A percentile compares a stretch with the other conserved stretches of the same genome.
Conservation (phyloP, 2,329 filamentous ascomycete genomes). For the Hypoxylon sp. region DNA sequence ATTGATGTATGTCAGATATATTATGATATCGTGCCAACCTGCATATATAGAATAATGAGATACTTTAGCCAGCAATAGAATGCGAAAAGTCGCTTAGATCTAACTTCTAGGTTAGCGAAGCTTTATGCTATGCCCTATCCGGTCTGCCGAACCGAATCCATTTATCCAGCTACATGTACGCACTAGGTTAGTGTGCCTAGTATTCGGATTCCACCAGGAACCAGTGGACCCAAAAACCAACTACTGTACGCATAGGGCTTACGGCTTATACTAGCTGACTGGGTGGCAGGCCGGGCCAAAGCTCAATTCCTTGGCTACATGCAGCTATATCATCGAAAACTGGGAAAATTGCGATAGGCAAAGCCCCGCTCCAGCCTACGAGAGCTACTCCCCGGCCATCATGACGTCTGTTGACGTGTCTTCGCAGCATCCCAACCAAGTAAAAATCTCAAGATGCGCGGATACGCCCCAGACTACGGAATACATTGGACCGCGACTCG, state of each 20-base stretch:
- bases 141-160: constrained; percentile 19
- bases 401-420: constrained; percentile 33
- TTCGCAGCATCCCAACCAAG: constrained; percentile 23
- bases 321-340: constrained; percentile 11
- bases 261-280: neutral
- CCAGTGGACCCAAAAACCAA: constrained; percentile 24
- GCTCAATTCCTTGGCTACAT: constrained; percentile 10
- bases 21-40: constrained; percentile 1
- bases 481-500: constrained; percentile 2
- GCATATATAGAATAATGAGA: neutral
- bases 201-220: constrained; percentile 31
- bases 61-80: constrained; percentile 10
- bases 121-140: constrained; percentile 14
- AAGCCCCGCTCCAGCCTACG: constrained; percentile 15
- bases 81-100: constrained; percentile 23
- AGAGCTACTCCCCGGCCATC: constrained; percentile 22
- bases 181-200: neutral
- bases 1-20: constrained; percentile 26
- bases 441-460: constrained; percentile 10
- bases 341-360: constrained; percentile 33
- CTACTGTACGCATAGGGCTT: constrained; percentile 14
- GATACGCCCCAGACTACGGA: neutral
- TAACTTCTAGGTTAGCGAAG: too few species aligned
- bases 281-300: neutral
- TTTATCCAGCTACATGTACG: constrained; percentile 5